phyloP scores from a whole-genome alignment of 345 rosid genomes.

The Odontarrhena argentea region DNA sequence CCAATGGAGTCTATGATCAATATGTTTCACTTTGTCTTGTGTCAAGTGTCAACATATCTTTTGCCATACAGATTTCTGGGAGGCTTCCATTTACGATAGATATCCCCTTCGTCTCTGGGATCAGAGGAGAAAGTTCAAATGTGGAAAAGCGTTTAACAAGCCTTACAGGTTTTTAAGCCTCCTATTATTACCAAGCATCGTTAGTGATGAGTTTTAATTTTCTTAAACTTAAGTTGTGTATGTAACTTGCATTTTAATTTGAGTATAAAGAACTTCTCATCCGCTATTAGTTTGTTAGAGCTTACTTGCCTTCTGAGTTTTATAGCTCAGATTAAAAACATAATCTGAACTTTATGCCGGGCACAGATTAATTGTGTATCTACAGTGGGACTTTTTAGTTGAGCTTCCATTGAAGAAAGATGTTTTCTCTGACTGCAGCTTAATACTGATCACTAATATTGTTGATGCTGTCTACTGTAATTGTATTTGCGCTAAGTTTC shows the following conservation, averaged over 20 bases:
- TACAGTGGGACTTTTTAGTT: not conserved
- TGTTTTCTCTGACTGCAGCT: slow-evolving; percentile 1
- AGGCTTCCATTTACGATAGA: slow-evolving; percentile 72
- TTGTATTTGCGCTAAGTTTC: slow-evolving; percentile 24
- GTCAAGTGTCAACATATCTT: slow-evolving; percentile 22
- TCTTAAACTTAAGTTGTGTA: slow-evolving; percentile 13
- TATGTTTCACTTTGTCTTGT: slow-evolving; percentile 13
- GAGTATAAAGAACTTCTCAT: slow-evolving; percentile 16
- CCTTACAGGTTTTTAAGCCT: slow-evolving; percentile 64
- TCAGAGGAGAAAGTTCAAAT: slow-evolving; percentile 47
- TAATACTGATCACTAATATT: slow-evolving; percentile 17
- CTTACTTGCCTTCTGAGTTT: slow-evolving; percentile 9
- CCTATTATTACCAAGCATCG: slow-evolving; percentile 17
- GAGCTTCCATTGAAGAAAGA: not conserved
- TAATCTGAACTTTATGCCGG: not conserved
- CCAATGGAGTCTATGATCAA: slow-evolving; percentile 15
- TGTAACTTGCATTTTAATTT: slow-evolving; percentile 20
- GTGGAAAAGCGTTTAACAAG: slow-evolving; percentile 68
- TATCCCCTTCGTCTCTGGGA: slow-evolving; percentile 77
- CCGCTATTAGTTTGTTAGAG: not conserved
- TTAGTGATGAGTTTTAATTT: slow-evolving; percentile 16
- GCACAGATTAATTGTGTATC: not conserved
- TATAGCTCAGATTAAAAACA: slow-evolving; percentile 14
- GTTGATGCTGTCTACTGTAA: slow-evolving; percentile 17
- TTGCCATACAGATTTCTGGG: slow-evolving; percentile 67